phyloP scores from a whole-genome alignment of 1,284 basidiomycete species.

The Cryptococcus neoformans region DNA sequence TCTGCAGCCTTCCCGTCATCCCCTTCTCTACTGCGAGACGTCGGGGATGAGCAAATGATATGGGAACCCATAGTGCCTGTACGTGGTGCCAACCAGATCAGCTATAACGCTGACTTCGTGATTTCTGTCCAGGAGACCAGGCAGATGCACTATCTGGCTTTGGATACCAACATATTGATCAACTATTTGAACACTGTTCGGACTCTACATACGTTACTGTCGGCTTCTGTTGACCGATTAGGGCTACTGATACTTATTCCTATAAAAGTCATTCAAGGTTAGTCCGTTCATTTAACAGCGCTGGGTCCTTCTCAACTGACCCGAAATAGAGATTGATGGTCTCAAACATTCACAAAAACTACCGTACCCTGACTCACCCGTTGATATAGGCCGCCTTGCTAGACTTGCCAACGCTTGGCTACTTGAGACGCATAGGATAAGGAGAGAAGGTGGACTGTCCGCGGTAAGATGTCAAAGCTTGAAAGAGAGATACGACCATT shows the following conservation, averaged over 20 bases:
- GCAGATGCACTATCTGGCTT: constrained; percentile 19
- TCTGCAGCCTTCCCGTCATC: no score
- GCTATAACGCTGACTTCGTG: no score
- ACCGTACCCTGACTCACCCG: constrained; percentile 6
- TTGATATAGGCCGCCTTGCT: constrained; percentile 21
- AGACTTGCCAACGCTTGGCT: constrained; percentile 28
- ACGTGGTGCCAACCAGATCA: background rate
- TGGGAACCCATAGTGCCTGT: constrained; percentile 4
- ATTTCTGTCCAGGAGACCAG: background rate
- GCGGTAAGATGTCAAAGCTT: constrained; percentile 17
- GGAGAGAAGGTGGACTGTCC: constrained; percentile 11
- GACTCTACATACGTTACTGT: constrained; percentile 16
- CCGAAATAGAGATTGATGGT: constrained; percentile 12
- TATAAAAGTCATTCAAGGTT: constrained; percentile 32
- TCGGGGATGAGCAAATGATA: constrained; percentile 2
- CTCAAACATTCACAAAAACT: constrained; percentile 10
- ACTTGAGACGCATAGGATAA: constrained; percentile 14
- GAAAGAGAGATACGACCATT: constrained; percentile 9
- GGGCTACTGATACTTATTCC: constrained; percentile 26
- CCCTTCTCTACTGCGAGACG: background rate
- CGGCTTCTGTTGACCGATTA: background rate
- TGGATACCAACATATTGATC: constrained; percentile 43
- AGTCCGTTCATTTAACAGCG: background rate
- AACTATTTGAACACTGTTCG: constrained; percentile 21
- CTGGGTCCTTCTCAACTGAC: no score